Evolutionary conservation across 169 alveolate genomes (phyloP), one percentile per base, ranked within the genome.

Genomic region (Cardiosporidium cionae): DNA sequence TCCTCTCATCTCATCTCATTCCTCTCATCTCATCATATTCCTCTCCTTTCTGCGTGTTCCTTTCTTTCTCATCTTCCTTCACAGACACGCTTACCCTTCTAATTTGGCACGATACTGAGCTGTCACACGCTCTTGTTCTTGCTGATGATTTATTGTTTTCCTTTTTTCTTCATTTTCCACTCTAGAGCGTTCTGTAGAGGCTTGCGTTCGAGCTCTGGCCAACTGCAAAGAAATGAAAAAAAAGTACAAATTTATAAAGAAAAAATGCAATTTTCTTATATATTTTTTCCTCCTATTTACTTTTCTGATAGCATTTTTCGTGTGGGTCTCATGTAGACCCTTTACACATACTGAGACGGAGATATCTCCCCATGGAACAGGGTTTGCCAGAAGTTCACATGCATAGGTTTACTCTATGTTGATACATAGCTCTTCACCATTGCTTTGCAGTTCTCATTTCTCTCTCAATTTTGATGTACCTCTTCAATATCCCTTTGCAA

Each of bases 61-160:
- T 44, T 44, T 44, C 9, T 44, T 44, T 9, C 16, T 44, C 16
- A 44, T 44, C 58, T 44, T 44, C 58, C 16, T 16, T 44, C 58
- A 9, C 9, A 9, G 58, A 9, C 58, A 58, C n/a, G n/a, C 83
- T 33, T 58, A 83, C 85, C 91, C 89, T 79, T 94, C 97, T 35
- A 94, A 85, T 68, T 84, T 87, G 31, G 96, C 96, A 79, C 92
- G 93, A 80, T 95, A 94, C 70, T 93, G 97, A 9, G 97, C 97
- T 0, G 97, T 94, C 23, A 88, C 81, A 54, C 97, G 82, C 69
- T 94, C 97, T 77, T 90, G 96, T 72, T 93, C 97, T 77, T 93
- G 96, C 66, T 94, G 96, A 58, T 91, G 95, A 23, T 92, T 84
- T 35, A 92, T 81, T 0, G 96, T 88, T 86, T 91, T 93, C 58